Evolutionary conservation across 2,329 filamentous ascomycete species (phyloP), one percentile per base, ranked within the genome.

Genomic region (Ilyonectria robusta): DNA sequence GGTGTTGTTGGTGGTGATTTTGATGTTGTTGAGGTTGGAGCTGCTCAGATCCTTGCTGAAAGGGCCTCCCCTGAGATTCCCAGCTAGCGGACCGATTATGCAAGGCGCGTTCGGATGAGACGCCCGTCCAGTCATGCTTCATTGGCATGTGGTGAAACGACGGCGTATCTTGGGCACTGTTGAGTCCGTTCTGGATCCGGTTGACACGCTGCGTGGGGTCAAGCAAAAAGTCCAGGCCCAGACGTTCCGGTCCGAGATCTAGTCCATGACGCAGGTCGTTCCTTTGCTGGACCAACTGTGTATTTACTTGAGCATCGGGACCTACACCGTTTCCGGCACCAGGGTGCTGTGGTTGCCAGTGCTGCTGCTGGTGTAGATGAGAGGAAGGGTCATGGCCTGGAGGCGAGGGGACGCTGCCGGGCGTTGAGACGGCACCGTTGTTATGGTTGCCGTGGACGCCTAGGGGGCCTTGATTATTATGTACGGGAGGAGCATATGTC

Each of bases 161-260:
- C 26, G 80, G 73, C 9, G 82, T 79, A 68, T 87, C 85, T 64
- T 85, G 84, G 7, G 82, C 80, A 15, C 84, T 84, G 68, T 86
- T 82, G 44, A 84, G 66, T 29, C 86, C 84, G 55, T 84, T 86
- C 47, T 85, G 84, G 58, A 88, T 86, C 72, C 83, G 86, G 69
- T 80, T 85, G 23, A 86, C 84, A 63, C 86, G 86, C 55, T 89
- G 86, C 7, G 86, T 85, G 37, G 87, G 81, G 65, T 91, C 89
- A 1, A 95, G 84, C 2, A 96, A 83, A 72, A 94, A 95, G 64
- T 91, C 91, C 35, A 96, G 87, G 6, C 90, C 91, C 9, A 95
- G 84, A 53, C 90, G 87, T 76, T 95, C 93, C 1, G 87, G 83
- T 3, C 87, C 86, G 65, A 93, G 81, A 44, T 92, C 87, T 1